phyloP scores from a whole-genome alignment of 208 protist species.

The Trypanosoma boissoni region DNA sequence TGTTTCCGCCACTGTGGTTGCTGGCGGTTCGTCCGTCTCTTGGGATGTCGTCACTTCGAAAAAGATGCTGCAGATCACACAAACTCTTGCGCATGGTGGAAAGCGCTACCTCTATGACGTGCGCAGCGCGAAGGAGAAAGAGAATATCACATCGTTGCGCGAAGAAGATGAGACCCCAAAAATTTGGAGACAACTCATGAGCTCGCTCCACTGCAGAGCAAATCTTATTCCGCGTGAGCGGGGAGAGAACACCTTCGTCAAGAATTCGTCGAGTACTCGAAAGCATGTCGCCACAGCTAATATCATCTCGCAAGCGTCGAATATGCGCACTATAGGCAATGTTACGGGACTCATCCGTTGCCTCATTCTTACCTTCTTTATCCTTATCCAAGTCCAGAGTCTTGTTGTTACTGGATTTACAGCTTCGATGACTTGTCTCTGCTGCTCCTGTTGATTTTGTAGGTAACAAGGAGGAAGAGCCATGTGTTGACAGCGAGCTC shows the following conservation, averaged over 20 bases:
- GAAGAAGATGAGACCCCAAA: conserved; percentile 37
- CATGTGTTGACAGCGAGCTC: no score
- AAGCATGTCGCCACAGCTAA: conserved; percentile 22
- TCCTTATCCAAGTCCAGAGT: background rate
- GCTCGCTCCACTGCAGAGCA: background rate
- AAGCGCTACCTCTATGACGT: conserved; percentile 33
- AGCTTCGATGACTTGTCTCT: background rate
- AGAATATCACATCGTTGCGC: conserved; percentile 37
- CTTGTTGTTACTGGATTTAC: background rate
- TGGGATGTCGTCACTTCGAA: no score
- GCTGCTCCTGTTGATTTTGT: background rate
- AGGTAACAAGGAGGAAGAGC: no score
- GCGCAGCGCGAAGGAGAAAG: conserved; percentile 30
- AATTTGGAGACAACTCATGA: conserved; percentile 10
- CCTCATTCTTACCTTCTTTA: background rate
- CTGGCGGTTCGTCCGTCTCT: background rate
- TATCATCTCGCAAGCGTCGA: conserved; percentile 13
- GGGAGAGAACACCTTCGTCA: conserved; percentile 18
- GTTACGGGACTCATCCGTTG: background rate
- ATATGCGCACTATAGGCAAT: conserved; percentile 25
- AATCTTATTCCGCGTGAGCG: conserved; percentile 14
- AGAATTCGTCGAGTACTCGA: conserved; percentile 16
- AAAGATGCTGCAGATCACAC: background rate
- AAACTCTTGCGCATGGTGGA: conserved; percentile 13
- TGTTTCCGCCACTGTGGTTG: no score